These are phyloP conservation scores for Flaveria ramosissima DNA, from an alignment of 129 eudicot genomes.

Conservation along the genomic window DNA sequence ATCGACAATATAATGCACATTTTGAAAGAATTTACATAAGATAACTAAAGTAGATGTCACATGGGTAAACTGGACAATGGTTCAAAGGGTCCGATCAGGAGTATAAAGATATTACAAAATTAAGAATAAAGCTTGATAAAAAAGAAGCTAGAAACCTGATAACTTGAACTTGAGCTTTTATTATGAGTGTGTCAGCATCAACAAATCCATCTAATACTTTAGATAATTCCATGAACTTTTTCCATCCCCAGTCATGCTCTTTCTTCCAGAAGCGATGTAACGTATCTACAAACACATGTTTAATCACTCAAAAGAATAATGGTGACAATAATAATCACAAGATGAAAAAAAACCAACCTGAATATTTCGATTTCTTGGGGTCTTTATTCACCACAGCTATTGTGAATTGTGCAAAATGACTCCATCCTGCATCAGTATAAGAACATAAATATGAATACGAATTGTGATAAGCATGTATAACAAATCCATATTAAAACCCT, in stretches of 20 bases:
- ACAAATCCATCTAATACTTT: constrained; percentile 94
- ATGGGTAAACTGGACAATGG: background rate
- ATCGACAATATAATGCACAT: background rate
- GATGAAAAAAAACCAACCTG: constrained; percentile 56
- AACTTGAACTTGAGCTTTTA: constrained; percentile 99
- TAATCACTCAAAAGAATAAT: background rate
- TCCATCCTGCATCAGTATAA: constrained; percentile 69
- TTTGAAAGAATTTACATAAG: background rate
- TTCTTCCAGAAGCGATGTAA: constrained; percentile 97
- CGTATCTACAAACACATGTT: constrained; percentile 57
- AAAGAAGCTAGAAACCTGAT: constrained; percentile 59
- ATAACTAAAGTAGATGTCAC: background rate
- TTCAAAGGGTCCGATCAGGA: background rate
- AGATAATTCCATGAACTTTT: constrained; percentile 94
- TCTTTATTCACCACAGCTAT: constrained; percentile 98
- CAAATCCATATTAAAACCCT: background rate
- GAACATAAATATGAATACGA: background rate
- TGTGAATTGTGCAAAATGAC: constrained; percentile 98
- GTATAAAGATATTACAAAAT: background rate
- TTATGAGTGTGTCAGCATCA: constrained; percentile 84
- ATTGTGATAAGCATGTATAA: background rate
- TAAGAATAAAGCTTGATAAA: background rate
- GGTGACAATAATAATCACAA: background rate
- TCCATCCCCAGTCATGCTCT: constrained; percentile 99
- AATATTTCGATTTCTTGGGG: constrained; percentile 92